These are phyloP conservation scores for Buddleja alternifolia DNA, from an alignment of 257 asterid species.

Conservation along the genomic window DNA sequence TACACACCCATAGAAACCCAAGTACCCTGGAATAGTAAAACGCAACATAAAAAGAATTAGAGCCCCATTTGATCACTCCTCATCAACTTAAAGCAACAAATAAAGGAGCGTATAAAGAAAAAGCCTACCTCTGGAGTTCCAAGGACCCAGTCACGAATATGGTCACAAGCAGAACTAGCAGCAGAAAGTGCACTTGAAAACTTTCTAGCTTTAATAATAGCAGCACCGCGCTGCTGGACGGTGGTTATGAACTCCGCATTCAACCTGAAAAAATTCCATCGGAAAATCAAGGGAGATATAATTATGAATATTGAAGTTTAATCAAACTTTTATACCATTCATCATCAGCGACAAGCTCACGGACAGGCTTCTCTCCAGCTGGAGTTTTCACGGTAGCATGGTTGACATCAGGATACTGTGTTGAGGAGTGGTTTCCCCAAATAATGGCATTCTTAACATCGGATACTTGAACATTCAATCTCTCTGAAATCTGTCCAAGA, in stretches of 20 bases:
- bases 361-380: conserved; percentile 78
- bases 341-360: conserved; percentile 77
- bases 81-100: background rate
- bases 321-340: conserved; percentile 53
- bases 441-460: conserved; percentile 90
- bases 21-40: conserved; percentile 61
- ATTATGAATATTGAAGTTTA: background rate
- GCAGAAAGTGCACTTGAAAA: conserved; percentile 96
- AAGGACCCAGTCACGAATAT: conserved; percentile 95
- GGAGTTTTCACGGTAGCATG: conserved; percentile 80
- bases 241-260: conserved; percentile 74
- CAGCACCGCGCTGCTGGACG: conserved; percentile 98
- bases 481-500: conserved; percentile 91
- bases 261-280: conserved; percentile 59
- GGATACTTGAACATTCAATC: conserved; percentile 74
- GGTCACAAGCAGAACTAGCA: conserved; percentile 98
- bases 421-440: conserved; percentile 96
- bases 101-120: background rate
- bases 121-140: conserved; percentile 88
- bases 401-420: conserved; percentile 95
- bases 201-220: conserved; percentile 92
- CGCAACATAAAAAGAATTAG: conserved; percentile 3
- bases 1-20: conserved; percentile 98
- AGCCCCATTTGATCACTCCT: background rate
- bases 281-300: no score